Percentiles rank a stretch among this genome's conserved stretches.
Conservation (phyloP, 495 filamentous ascomycete genomes). For the Sphaerosporella brunnea region DNA sequence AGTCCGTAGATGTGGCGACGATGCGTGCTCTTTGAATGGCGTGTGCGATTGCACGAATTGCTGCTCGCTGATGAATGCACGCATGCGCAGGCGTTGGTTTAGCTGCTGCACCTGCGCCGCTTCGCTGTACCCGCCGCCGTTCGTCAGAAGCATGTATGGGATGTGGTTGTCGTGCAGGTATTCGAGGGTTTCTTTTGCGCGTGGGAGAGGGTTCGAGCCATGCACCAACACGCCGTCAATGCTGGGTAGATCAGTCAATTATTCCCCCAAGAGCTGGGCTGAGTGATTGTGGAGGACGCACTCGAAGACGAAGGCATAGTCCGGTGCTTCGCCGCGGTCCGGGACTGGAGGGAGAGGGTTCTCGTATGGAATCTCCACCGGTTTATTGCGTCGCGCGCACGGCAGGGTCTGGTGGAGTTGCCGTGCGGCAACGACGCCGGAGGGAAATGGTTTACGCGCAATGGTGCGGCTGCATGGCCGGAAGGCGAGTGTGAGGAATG, state of each 20-base stretch:
- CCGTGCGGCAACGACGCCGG: too few relatives aligned
- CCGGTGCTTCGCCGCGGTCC: too few relatives aligned
- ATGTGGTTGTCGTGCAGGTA: constrained; percentile 53
- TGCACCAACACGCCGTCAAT: constrained; percentile 96
- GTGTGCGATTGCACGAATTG: constrained; percentile 77
- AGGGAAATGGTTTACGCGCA: too few relatives aligned
- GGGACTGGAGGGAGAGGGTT: too few relatives aligned
- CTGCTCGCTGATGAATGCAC: constrained; percentile 40
- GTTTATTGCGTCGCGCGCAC: too few relatives aligned
- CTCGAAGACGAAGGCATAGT: too few relatives aligned
- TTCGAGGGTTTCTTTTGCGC: constrained; percentile 54
- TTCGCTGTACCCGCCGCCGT: constrained; percentile 71
- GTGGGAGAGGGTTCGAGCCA: constrained; percentile 58
- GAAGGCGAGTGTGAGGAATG: too few relatives aligned
- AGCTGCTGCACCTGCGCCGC: constrained; percentile 51
- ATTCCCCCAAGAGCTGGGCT: too few relatives aligned
- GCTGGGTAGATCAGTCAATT: constrained; percentile 33
- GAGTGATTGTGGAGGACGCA: too few relatives aligned
- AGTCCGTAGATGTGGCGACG: constrained; percentile 24
- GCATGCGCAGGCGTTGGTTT: constrained; percentile 37
- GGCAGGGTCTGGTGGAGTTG: too few relatives aligned
- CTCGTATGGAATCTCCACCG: too few relatives aligned
- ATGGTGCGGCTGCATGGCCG: too few relatives aligned
- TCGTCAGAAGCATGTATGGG: constrained; percentile 74
- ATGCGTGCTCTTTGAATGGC: constrained; percentile 45